phyloP scores from a whole-genome alignment of 2,329 filamentous ascomycete genomes.

The Fusarium tricinctum region DNA sequence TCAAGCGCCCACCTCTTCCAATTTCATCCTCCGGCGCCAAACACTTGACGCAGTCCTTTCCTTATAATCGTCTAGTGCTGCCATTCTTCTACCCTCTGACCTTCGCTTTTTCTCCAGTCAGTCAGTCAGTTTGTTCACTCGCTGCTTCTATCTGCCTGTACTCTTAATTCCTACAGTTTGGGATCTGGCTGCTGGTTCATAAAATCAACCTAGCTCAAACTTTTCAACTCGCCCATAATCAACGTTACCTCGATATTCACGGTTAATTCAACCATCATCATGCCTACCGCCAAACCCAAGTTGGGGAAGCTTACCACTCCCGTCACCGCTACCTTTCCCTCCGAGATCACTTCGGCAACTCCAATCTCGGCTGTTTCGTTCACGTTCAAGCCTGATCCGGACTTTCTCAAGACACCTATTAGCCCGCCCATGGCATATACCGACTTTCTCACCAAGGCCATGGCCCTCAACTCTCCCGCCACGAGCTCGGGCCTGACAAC shows the following conservation, averaged over 20 bases:
- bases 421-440: conserved; percentile 91
- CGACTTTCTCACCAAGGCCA: conserved; percentile 86
- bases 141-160: conserved; percentile 45
- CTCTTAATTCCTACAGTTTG: conserved; percentile 35
- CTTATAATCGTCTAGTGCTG: conserved; percentile 50
- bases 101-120: conserved; percentile 47
- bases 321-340: conserved; percentile 73
- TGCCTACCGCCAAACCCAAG: conserved; percentile 70
- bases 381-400: conserved; percentile 58
- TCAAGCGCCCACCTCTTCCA: conserved; percentile 48
- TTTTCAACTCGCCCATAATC: conserved; percentile 31
- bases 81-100: conserved; percentile 40
- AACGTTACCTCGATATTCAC: conserved; percentile 25
- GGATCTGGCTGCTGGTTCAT: conserved; percentile 46
- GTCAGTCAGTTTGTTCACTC: conserved; percentile 47
- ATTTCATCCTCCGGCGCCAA: conserved; percentile 49
- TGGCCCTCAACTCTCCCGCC: conserved; percentile 80
- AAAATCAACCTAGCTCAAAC: conserved; percentile 37
- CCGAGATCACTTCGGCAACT: conserved; percentile 73
- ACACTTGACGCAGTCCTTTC: conserved; percentile 48
- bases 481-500: conserved; percentile 65
- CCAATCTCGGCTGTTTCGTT: conserved; percentile 69
- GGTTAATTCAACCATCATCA: conserved; percentile 53
- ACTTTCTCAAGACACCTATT: conserved; percentile 87
- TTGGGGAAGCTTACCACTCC: conserved; percentile 73